These are phyloP conservation scores for Emergomyces pasteurianus DNA, from an alignment of 2,329 filamentous ascomycete genomes.

Conservation along the genomic window DNA sequence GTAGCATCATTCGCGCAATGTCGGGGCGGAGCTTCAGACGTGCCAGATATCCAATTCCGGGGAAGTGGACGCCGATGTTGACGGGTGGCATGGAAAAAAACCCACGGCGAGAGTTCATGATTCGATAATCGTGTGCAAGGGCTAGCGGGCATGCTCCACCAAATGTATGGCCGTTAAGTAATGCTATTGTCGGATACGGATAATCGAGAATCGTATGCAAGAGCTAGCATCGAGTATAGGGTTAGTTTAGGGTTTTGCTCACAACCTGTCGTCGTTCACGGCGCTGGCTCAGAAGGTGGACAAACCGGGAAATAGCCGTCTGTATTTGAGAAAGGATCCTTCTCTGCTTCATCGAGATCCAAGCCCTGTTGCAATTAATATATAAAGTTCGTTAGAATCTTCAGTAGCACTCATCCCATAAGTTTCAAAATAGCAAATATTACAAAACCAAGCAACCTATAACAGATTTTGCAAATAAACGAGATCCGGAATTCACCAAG, in stretches of 20 bases:
- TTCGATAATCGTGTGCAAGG: constrained; percentile 26
- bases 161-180: constrained; percentile 29
- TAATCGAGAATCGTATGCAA: constrained; percentile 31
- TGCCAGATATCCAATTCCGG: constrained; percentile 35
- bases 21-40: constrained; percentile 35
- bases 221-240: constrained; percentile 11
- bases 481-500: not conserved
- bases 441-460: not conserved
- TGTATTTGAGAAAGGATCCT: constrained; percentile 40
- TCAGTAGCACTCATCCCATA: not conserved
- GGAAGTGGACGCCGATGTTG: constrained; percentile 38
- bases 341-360: constrained; percentile 32
- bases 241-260: not conserved
- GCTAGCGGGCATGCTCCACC: constrained; percentile 28
- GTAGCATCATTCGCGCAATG: constrained; percentile 37
- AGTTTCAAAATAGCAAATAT: not conserved
- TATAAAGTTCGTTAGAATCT: not conserved
- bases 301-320: constrained; percentile 39
- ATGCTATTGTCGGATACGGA: constrained; percentile 27
- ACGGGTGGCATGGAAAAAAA: constrained; percentile 35
- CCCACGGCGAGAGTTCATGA: constrained; percentile 26
- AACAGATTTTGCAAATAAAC: not conserved
- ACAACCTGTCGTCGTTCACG: not conserved
- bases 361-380: constrained; percentile 16
- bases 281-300: not conserved